A percentile compares a stretch with the other conserved stretches of the same genome.
Evolutionary conservation across 176 grass and related monocot genomes (phyloP).

Genomic region (Leersia perrieri): DNA sequence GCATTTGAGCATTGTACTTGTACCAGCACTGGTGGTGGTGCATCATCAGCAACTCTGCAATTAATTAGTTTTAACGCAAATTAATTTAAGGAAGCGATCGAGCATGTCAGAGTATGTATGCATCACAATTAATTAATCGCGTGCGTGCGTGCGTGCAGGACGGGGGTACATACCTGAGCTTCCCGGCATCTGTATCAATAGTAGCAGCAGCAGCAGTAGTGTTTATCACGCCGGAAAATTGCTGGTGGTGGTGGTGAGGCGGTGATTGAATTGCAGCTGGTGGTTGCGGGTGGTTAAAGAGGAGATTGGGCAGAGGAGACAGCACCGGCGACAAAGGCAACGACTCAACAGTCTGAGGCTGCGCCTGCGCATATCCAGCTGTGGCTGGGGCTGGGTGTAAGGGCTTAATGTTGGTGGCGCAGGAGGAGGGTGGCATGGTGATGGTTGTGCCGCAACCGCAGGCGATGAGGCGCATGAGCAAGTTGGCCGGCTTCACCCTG

Average conservation of each 20-base stretch:
- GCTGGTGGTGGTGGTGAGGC: background rate
- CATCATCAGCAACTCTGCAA: background rate
- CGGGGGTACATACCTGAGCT: background rate
- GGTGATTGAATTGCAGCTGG: no score
- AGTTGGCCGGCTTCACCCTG: constrained; percentile 66
- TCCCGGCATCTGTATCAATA: background rate
- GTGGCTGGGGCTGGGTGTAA: background rate
- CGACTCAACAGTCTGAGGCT: constrained; percentile 19
- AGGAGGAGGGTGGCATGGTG: constrained; percentile 41
- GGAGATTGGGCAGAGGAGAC: constrained; percentile 21
- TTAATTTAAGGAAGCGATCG: no score
- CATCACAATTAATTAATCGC: no score
- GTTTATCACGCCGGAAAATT: background rate
- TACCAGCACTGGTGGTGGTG: background rate
- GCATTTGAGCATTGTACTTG: background rate
- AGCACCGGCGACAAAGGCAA: constrained; percentile 53
- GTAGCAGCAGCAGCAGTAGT: no score
- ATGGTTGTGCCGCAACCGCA: constrained; percentile 61
- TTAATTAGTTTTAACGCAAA: background rate
- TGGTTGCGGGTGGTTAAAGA: background rate
- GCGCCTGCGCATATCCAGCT: constrained; percentile 12
- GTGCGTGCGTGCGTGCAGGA: background rate
- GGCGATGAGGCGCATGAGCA: constrained; percentile 65
- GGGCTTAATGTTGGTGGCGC: no score
- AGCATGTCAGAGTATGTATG: background rate